Base-by-base conservation (phyloP, 345 rosid species). In the Euphorbia pulcherrima region DNA sequence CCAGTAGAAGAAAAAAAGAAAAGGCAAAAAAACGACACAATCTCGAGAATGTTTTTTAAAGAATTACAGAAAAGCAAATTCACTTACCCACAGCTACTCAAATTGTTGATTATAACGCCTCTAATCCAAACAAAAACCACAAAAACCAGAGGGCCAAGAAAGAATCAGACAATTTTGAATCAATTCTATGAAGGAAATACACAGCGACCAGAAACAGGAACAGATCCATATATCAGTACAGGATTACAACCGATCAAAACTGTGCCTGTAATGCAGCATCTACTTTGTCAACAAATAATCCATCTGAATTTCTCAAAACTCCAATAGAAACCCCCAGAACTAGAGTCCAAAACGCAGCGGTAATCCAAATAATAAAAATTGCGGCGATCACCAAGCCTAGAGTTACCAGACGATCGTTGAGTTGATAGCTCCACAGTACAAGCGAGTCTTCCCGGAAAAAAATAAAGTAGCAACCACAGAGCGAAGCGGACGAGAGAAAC, bases 391-490 rank as follows among this genome's bases (percentile, higher is more conserved):
- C 29, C 48, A 86, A 72, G 3, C 67, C 82, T 3, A 71, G 1
- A 4, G 74, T 4, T 48, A 84, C 69, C 60, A 74, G 9, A 5
- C 58, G 68, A 54, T 83, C 84, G 54, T 16, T 78, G 21, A 81
- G 50, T 51, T 67, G 71, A 40, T 39, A 68, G 24, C 81, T 82
- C 59, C 64, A 73, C 17, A 81, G 57, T 52, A 79, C 58, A 35
- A 81, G 65, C 3, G 85, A 81, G 56, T 79, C 84, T 62, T 85
- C 84, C 29, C 79, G 50, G 20, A 65, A 81, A 48, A n/a, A 81
- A 68, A 68, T 78, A 72, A 56, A 85, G 67, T 35, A 79, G 65
- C 65, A 83, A 41, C 87, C 89, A 83, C 67, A 75, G 70, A 47
- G 65, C 68, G 64, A 69, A n/a, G 23, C 60, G 62, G 53, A 85